Conservation (phyloP, 257 asterid genomes). For the Gardenia jasminoides region DNA sequence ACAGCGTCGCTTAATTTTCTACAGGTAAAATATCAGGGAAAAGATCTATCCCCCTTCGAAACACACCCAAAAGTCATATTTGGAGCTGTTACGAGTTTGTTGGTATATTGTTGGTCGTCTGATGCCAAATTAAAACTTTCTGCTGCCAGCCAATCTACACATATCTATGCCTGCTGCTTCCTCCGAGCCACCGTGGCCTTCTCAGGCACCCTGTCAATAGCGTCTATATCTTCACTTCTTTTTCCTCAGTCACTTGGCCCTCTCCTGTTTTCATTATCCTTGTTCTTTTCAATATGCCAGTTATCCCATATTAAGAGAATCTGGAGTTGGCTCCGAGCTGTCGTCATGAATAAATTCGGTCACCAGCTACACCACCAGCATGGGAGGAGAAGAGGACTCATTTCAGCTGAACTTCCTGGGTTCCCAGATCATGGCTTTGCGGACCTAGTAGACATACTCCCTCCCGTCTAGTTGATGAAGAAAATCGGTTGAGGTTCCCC, state of each 20-base stretch:
- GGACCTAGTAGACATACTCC: neutral
- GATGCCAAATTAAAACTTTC: neutral
- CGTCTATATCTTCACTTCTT: conserved; percentile 4
- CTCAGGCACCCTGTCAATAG: conserved; percentile 7
- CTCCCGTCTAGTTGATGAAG: neutral
- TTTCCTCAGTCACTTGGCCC: neutral
- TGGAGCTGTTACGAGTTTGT: neutral
- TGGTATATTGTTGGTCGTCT: neutral
- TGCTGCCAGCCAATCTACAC: neutral
- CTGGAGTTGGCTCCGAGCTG: conserved; percentile 1
- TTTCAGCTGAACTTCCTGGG: neutral
- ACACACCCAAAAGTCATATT: neutral
- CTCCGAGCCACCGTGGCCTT: neutral
- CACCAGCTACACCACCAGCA: neutral
- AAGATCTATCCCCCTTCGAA: neutral
- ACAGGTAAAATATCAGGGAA: neutral
- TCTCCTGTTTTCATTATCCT: neutral
- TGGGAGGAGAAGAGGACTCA: neutral
- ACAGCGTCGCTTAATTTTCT: neutral
- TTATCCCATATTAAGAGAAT: neutral
- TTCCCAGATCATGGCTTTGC: too few relatives aligned
- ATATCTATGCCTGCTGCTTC: neutral
- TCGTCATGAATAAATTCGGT: neutral
- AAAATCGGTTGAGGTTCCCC: too few relatives aligned
- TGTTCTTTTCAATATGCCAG: neutral